Percentiles rank a stretch among this genome's conserved stretches.
phyloP scores from a whole-genome alignment of 2,329 filamentous ascomycete species.

The Neocatenulostroma microsporum region DNA sequence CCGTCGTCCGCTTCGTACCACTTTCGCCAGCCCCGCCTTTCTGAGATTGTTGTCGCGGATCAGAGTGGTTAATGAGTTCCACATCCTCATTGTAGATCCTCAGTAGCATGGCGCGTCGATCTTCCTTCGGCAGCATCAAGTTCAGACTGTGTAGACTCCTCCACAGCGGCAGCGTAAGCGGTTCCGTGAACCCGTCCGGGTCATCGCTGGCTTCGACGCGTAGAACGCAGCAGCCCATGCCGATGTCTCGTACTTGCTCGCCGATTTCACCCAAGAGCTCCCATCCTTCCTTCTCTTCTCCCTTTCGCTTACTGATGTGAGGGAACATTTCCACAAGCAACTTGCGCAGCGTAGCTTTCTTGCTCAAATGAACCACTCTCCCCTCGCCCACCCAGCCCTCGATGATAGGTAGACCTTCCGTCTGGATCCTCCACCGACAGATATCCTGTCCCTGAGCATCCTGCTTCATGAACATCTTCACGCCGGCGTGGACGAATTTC shows the following conservation, averaged over 20 bases:
- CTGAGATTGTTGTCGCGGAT: constrained; percentile 16
- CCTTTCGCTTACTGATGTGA: constrained; percentile 51
- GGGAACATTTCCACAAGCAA: constrained; percentile 96
- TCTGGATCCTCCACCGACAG: constrained; percentile 92
- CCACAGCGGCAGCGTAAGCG: constrained; percentile 88
- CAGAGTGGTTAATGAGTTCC: constrained; percentile 63
- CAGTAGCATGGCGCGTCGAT: constrained; percentile 81
- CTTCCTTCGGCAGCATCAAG: constrained; percentile 97
- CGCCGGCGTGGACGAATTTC: constrained; percentile 92
- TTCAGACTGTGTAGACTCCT: constrained; percentile 87
- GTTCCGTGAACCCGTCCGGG: constrained; percentile 53
- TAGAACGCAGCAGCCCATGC: constrained; percentile 87
- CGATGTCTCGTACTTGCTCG: constrained; percentile 67
- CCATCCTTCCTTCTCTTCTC: constrained; percentile 52
- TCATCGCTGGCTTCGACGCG: constrained; percentile 48
- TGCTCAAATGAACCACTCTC: constrained; percentile 65
- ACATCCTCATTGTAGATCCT: constrained; percentile 85
- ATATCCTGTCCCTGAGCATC: constrained; percentile 79
- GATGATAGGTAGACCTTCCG: constrained; percentile 83
- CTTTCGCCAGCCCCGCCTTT: constrained; percentile 6
- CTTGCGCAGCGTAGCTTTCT: constrained; percentile 70
- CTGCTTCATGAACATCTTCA: constrained; percentile 99
- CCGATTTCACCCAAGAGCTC: constrained; percentile 78
- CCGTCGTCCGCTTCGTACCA: constrained; percentile 10
- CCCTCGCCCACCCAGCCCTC: constrained; percentile 80